phyloP scores from a whole-genome alignment of 1,284 basidiomycete genomes.

The Leccinum pachyderme region DNA sequence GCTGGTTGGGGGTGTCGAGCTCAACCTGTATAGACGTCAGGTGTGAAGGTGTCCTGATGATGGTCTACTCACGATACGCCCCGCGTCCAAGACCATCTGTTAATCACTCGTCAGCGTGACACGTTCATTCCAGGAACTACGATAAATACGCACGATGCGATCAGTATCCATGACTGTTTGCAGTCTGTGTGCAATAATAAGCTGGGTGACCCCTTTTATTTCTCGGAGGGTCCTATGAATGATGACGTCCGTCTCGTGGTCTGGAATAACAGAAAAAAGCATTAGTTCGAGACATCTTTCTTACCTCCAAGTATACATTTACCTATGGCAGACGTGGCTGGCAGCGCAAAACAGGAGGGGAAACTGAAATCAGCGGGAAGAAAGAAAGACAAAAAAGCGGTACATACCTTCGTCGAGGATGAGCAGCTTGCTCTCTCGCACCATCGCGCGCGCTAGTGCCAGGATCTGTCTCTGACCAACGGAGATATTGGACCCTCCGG shows the following conservation, averaged over 20 bases:
- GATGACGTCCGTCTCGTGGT: slow-evolving; percentile 32
- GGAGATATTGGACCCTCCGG: slow-evolving; percentile 63
- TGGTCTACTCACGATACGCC: slow-evolving; percentile 7
- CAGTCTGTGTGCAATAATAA: slow-evolving; percentile 38
- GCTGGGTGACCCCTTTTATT: slow-evolving; percentile 31
- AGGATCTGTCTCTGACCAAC: slow-evolving; percentile 72
- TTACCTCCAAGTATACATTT: not conserved
- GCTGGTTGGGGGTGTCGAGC: slow-evolving; percentile 5
- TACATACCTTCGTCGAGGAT: slow-evolving; percentile 36
- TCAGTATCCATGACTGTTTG: slow-evolving; percentile 38
- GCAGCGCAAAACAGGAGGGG: not conserved
- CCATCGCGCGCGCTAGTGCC: slow-evolving; percentile 42
- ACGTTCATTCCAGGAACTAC: not conserved
- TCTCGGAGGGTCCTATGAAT: slow-evolving; percentile 33
- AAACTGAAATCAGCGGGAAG: not conserved
- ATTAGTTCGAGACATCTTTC: not conserved
- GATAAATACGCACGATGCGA: slow-evolving; percentile 28
- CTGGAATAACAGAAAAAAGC: not conserved
- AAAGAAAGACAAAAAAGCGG: not conserved
- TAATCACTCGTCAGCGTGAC: not conserved
- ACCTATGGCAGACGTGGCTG: slow-evolving; percentile 3
- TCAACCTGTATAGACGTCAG: slow-evolving; percentile 7
- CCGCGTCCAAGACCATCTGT: slow-evolving; percentile 16
- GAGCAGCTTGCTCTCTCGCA: slow-evolving; percentile 31
- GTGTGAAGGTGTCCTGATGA: not conserved